A percentile compares a stretch with the other conserved stretches of the same genome.
phyloP scores from a whole-genome alignment of 2,329 filamentous ascomycete species.

The Talaromyces albobiverticillius region DNA sequence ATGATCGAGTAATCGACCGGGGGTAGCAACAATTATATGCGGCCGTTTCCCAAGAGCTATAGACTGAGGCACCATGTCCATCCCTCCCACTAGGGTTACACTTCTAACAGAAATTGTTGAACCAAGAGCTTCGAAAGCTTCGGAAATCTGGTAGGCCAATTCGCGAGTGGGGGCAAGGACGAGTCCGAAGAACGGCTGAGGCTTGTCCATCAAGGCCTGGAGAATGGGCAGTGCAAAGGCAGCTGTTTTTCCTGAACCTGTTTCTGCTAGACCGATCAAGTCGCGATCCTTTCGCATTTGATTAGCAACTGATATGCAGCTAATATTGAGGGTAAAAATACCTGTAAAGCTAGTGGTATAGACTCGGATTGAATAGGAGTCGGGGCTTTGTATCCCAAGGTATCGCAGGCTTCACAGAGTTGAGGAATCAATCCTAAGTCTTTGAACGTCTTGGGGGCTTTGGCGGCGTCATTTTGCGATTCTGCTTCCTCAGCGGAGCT shows the following conservation, averaged over 20 bases:
- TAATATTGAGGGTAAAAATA: not conserved
- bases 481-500: slow-evolving; percentile 8
- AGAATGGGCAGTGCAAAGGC: slow-evolving; percentile 92
- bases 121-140: slow-evolving; percentile 83
- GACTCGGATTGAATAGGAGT: slow-evolving; percentile 86
- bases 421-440: slow-evolving; percentile 74
- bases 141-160: slow-evolving; percentile 84
- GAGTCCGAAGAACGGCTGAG: slow-evolving; percentile 80
- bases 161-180: slow-evolving; percentile 91
- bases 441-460: slow-evolving; percentile 46
- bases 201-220: slow-evolving; percentile 83
- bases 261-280: slow-evolving; percentile 91
- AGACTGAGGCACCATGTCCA: slow-evolving; percentile 91
- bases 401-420: slow-evolving; percentile 82
- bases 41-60: slow-evolving; percentile 95
- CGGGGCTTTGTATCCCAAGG: slow-evolving; percentile 77
- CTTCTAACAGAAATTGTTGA: slow-evolving; percentile 83
- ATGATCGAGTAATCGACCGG: slow-evolving; percentile 84
- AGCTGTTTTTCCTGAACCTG: slow-evolving; percentile 92
- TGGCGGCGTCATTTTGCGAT: slow-evolving; percentile 12
- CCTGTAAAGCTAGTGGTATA: slow-evolving; percentile 75
- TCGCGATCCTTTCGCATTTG: slow-evolving; percentile 57
- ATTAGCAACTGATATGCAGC: not conserved
- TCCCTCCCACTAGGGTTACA: slow-evolving; percentile 83
- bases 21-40: slow-evolving; percentile 89